Evolutionary conservation across 192 early-diverging fungal genomes (phyloP).

Genomic region (Coemansia sp.): DNA sequence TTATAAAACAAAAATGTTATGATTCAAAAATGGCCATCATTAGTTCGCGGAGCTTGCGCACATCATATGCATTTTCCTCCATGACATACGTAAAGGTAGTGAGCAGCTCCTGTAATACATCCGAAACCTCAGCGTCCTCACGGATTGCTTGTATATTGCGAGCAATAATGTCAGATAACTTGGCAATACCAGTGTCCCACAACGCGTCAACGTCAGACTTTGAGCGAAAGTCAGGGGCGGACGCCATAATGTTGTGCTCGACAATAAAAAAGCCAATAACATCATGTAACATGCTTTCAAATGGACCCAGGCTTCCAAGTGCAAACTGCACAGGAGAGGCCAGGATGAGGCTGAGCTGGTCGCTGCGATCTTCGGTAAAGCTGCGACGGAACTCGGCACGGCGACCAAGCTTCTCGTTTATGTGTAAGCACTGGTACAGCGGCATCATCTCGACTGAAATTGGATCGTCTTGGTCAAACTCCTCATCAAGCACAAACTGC

Average conservation of each 20-base stretch:
- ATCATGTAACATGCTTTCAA: constrained; percentile 73
- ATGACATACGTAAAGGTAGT: constrained; percentile 89
- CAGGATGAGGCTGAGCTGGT: constrained; percentile 87
- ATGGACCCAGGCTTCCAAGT: constrained; percentile 65
- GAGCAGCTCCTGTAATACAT: constrained; percentile 71
- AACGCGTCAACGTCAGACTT: constrained; percentile 81
- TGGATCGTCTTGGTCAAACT: constrained; percentile 71
- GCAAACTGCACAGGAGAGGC: constrained; percentile 64
- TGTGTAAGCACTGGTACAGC: constrained; percentile 93
- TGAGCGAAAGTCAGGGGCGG: constrained; percentile 88
- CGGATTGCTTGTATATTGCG: constrained; percentile 77
- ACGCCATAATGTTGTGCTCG: constrained; percentile 83
- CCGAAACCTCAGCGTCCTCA: constrained; percentile 75
- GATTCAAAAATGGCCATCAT: constrained; percentile 50
- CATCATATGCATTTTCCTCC: constrained; percentile 58
- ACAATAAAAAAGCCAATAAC: constrained; percentile 97
- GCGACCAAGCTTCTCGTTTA: constrained; percentile 90
- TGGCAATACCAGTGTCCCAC: constrained; percentile 82
- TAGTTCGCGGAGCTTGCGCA: constrained; percentile 56
- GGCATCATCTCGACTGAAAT: constrained; percentile 90
- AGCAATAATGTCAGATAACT: constrained; percentile 77
- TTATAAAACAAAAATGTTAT: constrained; percentile 3
- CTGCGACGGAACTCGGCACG: constrained; percentile 79
- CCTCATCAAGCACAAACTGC: constrained; percentile 82
- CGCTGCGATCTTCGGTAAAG: constrained; percentile 88